Conservation (phyloP, 495 filamentous ascomycete species). For the Usnea hakonensis region DNA sequence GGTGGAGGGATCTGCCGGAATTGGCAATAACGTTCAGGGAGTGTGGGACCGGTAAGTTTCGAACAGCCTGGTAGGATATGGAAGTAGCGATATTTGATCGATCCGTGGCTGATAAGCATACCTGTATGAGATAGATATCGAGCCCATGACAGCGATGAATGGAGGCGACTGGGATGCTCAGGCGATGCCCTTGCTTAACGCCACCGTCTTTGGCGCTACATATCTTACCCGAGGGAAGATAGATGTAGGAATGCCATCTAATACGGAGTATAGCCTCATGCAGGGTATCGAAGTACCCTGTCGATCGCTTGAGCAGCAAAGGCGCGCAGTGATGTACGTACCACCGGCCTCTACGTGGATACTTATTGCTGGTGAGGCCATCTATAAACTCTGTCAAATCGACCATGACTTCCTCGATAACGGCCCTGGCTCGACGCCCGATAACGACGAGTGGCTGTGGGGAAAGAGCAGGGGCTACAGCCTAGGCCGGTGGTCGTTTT, state of each 20-base stretch:
- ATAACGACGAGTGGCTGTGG: neutral
- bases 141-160: neutral
- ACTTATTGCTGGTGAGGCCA: constrained; percentile 28
- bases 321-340: constrained; percentile 4
- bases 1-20: constrained; percentile 11
- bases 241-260: constrained; percentile 11
- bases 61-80: neutral
- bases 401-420: constrained; percentile 2
- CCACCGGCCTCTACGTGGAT: constrained; percentile 15
- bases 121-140: neutral
- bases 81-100: neutral
- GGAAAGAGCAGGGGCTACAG: constrained; percentile 21
- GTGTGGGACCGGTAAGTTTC: constrained; percentile 1
- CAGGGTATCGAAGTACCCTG: constrained; percentile 8
- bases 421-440: neutral
- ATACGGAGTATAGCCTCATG: constrained; percentile 12
- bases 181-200: neutral
- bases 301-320: constrained; percentile 5
- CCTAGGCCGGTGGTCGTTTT: constrained; percentile 34
- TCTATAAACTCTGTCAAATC: constrained; percentile 15
- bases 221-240: constrained; percentile 10
- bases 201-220: constrained; percentile 4
- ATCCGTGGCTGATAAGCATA: neutral
- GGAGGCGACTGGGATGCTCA: constrained; percentile 8
- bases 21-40: constrained; percentile 9